Percentiles rank a stretch among this genome's conserved stretches.
Conservation (phyloP, 441 rosid genomes). For the Bruguiera hainesii region DNA sequence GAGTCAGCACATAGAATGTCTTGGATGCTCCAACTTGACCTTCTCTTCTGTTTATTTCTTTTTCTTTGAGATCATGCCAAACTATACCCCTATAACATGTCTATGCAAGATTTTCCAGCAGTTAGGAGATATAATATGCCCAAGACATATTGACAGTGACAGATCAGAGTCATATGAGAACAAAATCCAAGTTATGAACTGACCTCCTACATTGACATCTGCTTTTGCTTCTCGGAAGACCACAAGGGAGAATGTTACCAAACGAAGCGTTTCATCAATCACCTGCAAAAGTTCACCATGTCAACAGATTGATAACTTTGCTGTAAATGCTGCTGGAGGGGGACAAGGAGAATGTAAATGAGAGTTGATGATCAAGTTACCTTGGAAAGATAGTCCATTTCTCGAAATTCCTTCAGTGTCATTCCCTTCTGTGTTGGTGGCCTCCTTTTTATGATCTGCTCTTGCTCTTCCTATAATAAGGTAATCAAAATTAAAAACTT, state of each 20-base stretch:
- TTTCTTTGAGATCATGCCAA: no score
- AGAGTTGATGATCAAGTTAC: slow-evolving; percentile 19
- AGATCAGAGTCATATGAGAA: background rate
- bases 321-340: no score
- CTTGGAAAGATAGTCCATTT: slow-evolving; percentile 71
- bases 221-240: slow-evolving; percentile 72
- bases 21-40: background rate
- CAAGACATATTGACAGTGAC: background rate
- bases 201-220: slow-evolving; percentile 53
- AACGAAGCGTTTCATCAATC: slow-evolving; percentile 72
- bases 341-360: no score
- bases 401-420: slow-evolving; percentile 64
- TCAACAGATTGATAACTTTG: background rate
- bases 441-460: slow-evolving; percentile 46
- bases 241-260: slow-evolving; percentile 59
- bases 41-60: no score
- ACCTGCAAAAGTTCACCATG: slow-evolving; percentile 37
- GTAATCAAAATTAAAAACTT: background rate
- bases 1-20: background rate
- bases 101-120: no score
- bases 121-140: no score
- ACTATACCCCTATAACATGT: no score
- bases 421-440: slow-evolving; percentile 48
- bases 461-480: slow-evolving; percentile 56
- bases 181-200: slow-evolving; percentile 8